A percentile compares a stretch with the other conserved stretches of the same genome.
These are phyloP conservation scores for Leccinum fibrillosum DNA, from an alignment of 768 basidiomycete species.

Conservation along the genomic window DNA sequence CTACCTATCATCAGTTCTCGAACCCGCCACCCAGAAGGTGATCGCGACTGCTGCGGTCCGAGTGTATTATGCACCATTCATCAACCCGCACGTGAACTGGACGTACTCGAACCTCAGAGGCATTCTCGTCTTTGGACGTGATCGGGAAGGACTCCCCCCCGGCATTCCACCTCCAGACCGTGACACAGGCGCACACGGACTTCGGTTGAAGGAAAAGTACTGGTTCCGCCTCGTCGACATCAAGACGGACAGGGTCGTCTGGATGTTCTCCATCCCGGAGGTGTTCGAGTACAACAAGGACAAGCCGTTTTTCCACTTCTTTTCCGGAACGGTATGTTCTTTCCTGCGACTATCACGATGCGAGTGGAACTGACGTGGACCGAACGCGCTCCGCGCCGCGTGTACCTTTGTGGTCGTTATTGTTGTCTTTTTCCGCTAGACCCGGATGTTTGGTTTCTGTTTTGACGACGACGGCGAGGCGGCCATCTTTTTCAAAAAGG, in stretches of 20 bases:
- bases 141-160: slow-evolving; percentile 28
- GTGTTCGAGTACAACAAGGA: slow-evolving; percentile 74
- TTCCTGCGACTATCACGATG: not conserved
- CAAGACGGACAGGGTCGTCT: slow-evolving; percentile 55
- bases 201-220: slow-evolving; percentile 35
- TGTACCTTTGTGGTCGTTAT: not conserved
- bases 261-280: slow-evolving; percentile 63
- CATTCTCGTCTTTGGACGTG: slow-evolving; percentile 50
- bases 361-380: not conserved
- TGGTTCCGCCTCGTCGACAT: slow-evolving; percentile 68
- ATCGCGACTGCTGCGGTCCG: slow-evolving; percentile 55
- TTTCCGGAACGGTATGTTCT: slow-evolving; percentile 73
- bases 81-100: slow-evolving; percentile 49
- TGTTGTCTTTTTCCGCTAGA: slow-evolving; percentile 8
- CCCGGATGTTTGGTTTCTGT: slow-evolving; percentile 52
- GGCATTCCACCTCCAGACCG: slow-evolving; percentile 20
- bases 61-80: slow-evolving; percentile 60
- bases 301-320: slow-evolving; percentile 89
- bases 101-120: slow-evolving; percentile 58
- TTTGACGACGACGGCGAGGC: slow-evolving; percentile 63
- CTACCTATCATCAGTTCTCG: slow-evolving; percentile 38
- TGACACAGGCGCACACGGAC: slow-evolving; percentile 18
- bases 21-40: slow-evolving; percentile 40
- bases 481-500: slow-evolving; percentile 55
- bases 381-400: not conserved